These are phyloP conservation scores for Fusarium sp. DNA, from an alignment of 2,329 filamentous ascomycete genomes.

Conservation along the genomic window DNA sequence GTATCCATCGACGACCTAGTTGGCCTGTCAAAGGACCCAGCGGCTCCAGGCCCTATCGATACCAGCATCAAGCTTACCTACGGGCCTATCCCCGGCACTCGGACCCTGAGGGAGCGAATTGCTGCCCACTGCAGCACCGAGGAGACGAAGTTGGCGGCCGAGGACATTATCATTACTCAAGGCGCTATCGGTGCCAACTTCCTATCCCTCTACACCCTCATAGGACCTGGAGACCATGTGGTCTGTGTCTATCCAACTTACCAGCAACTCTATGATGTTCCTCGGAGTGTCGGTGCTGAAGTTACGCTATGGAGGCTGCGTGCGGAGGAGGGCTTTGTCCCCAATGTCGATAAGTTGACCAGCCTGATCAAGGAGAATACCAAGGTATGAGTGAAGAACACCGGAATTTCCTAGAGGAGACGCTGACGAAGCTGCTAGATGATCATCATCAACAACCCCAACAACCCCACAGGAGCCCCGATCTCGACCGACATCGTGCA, in stretches of 20 bases:
- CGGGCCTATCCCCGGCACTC: slow-evolving; percentile 77
- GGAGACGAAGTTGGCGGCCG: slow-evolving; percentile 57
- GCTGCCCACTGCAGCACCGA: slow-evolving; percentile 73
- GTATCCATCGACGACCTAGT: slow-evolving; percentile 78
- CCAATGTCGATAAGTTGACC: slow-evolving; percentile 75
- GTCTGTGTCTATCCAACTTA: slow-evolving; percentile 90
- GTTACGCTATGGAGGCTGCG: slow-evolving; percentile 81
- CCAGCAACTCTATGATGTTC: slow-evolving; percentile 84
- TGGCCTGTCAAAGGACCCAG: slow-evolving; percentile 67
- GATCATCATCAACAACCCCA: slow-evolving; percentile 75
- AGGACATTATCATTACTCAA: slow-evolving; percentile 80
- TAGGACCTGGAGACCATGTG: slow-evolving; percentile 83
- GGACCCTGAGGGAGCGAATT: slow-evolving; percentile 72
- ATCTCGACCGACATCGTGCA: slow-evolving; percentile 72
- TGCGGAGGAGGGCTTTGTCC: slow-evolving; percentile 73
- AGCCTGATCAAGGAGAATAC: slow-evolving; percentile 75
- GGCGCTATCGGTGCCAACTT: slow-evolving; percentile 91
- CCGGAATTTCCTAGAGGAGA: not conserved
- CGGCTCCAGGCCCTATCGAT: slow-evolving; percentile 56
- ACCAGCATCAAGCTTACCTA: slow-evolving; percentile 74
- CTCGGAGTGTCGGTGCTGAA: slow-evolving; percentile 78
- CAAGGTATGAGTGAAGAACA: slow-evolving; percentile 63
- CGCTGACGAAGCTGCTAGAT: slow-evolving; percentile 46
- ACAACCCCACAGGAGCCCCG: slow-evolving; percentile 83
- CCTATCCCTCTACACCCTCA: slow-evolving; percentile 77